phyloP scores from a whole-genome alignment of 78 protist species.

The Parvularia atlantis region DNA sequence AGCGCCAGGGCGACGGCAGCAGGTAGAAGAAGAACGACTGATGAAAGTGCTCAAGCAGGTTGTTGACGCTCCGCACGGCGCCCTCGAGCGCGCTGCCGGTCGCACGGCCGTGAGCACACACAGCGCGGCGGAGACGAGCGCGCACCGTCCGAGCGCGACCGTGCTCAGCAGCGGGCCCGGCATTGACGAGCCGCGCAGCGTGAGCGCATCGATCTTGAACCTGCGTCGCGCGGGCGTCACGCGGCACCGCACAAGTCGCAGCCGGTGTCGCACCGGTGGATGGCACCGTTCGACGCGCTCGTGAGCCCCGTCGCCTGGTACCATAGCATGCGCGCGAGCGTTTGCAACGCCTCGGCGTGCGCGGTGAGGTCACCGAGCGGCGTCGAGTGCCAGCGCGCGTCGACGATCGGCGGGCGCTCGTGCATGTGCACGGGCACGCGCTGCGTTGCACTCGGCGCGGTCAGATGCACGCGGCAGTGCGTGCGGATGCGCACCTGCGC shows the following conservation, averaged over 20 bases:
- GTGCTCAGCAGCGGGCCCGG: constrained; percentile 6
- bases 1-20: constrained; percentile 29
- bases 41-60: constrained; percentile 55
- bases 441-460: background rate
- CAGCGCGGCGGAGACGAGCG: background rate
- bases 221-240: no score
- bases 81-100: constrained; percentile 25
- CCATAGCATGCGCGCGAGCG: no score
- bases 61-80: constrained; percentile 38
- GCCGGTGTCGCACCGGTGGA: no score
- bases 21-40: constrained; percentile 67
- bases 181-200: background rate
- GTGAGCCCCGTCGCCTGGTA: no score
- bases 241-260: no score
- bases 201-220: background rate
- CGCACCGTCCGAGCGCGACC: no score
- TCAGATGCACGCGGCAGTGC: no score
- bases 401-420: no score
- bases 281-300: no score
- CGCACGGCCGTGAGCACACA: background rate
- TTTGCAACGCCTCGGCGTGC: no score
- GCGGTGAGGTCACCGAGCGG: no score
- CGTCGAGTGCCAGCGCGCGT: no score
- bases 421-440: background rate
- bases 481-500: background rate